Evolutionary conservation across 805 yeast species (phyloP).

Genomic region (Candida andamanensis): DNA sequence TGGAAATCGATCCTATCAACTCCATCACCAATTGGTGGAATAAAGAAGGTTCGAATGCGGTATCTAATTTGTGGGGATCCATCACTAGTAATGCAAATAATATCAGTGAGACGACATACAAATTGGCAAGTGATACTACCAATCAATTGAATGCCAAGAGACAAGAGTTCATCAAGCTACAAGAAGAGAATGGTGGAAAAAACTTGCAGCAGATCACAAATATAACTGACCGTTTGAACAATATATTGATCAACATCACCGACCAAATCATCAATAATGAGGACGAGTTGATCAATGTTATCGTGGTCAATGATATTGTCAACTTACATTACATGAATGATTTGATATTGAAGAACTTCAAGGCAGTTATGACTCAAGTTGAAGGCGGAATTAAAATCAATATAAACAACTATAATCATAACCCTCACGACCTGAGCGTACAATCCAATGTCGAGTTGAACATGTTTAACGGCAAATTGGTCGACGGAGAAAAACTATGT

Average conservation of each 20-base stretch:
- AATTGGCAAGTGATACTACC: constrained; percentile 42
- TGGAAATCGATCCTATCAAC: constrained; percentile 53
- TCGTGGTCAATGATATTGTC: constrained; percentile 59
- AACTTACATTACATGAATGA: constrained; percentile 46
- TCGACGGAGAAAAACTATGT: constrained; percentile 85
- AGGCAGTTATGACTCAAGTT: constrained; percentile 64
- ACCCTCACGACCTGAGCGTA: constrained; percentile 13
- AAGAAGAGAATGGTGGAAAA: constrained; percentile 13
- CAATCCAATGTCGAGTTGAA: constrained; percentile 46
- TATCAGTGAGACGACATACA: constrained; percentile 47
- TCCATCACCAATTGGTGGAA: constrained; percentile 75
- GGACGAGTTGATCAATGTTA: constrained; percentile 36
- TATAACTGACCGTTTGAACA: constrained; percentile 25
- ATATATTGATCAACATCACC: constrained; percentile 31
- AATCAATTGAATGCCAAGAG: constrained; percentile 37
- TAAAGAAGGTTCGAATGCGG: constrained; percentile 60
- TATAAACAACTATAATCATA: constrained; percentile 45
- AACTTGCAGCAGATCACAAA: constrained; percentile 23
- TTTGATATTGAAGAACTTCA: constrained; percentile 50
- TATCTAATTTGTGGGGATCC: constrained; percentile 63
- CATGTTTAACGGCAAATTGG: constrained; percentile 67
- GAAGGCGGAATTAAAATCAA: constrained; percentile 69
- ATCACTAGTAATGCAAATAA: constrained; percentile 49
- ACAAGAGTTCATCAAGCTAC: constrained; percentile 26
- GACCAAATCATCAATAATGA: constrained; percentile 49